Base-by-base conservation (phyloP, 306 rosid species). In the Casuarina cunninghamiana region DNA sequence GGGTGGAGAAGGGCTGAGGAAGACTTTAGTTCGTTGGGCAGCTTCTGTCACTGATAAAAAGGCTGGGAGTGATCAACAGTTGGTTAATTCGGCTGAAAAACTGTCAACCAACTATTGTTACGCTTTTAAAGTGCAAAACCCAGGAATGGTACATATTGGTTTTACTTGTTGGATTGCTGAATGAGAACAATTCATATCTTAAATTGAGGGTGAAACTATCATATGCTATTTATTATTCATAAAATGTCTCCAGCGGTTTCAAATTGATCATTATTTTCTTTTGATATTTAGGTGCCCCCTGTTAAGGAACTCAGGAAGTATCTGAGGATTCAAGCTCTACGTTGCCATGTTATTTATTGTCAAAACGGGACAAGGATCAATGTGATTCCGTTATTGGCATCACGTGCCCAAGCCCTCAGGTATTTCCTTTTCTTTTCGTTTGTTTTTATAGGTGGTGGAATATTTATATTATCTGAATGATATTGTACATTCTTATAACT, bases 341-440 rank as follows among this genome's bases (percentile, higher is more conserved):
- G 99, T 53, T 88, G 99, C 85, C 98, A 90, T 86, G 94, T 84
- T 74, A 87, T 96, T 83, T 93, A 96, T 88, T 88, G 96, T 82
- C 96, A 96, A 83, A 90, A 93, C 67, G 98, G 99, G 76, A 81
- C 84, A 67, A 90, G 98, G 69, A 81, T 96, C 81, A 91, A 96
- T 63, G 92, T 96, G 63, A 91, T 96, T 86, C 99, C 99, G 17
- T 97, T 96, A 11, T 74, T 89, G 84, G 99, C 99, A 58, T 96
- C 99, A 89, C 98, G 99, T 72, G 88, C 96, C 78, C 98, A 96
- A 79, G 96, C 99, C 74, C 98, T 96, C 85, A 93, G 99, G 99
- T 96, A 91, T 70, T 7, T 37, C 82, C 37, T 19, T 42, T 6
- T 5, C 65, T n/a, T 53, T 6, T 15, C 65, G 57, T 75, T 73